Conservation (phyloP, 2,329 filamentous ascomycete species). For the Claviceps sp. region DNA sequence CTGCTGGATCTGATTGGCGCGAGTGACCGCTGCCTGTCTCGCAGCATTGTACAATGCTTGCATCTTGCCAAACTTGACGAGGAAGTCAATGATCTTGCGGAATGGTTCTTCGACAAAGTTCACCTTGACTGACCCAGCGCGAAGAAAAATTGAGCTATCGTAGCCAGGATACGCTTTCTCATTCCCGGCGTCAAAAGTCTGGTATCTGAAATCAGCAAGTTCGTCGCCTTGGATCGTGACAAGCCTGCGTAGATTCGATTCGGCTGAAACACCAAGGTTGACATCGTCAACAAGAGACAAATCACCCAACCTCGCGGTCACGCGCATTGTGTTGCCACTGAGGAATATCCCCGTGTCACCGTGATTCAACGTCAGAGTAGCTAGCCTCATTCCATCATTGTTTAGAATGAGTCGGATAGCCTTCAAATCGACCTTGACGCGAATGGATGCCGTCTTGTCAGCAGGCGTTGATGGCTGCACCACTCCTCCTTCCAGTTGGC, state of each 20-base stretch:
- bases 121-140: conserved; percentile 88
- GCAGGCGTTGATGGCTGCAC: conserved; percentile 22
- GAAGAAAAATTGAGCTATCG: conserved; percentile 78
- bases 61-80: conserved; percentile 99
- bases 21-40: conserved; percentile 81
- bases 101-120: conserved; percentile 97
- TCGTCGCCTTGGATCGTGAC: conserved; percentile 94
- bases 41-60: conserved; percentile 97
- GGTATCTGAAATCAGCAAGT: conserved; percentile 91
- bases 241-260: conserved; percentile 70
- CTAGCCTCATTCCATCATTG: conserved; percentile 89
- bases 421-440: conserved; percentile 86
- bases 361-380: conserved; percentile 83
- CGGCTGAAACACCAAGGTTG: conserved; percentile 72
- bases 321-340: conserved; percentile 70
- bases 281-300: conserved; percentile 85
- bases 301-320: conserved; percentile 77
- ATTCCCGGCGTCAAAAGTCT: conserved; percentile 73
- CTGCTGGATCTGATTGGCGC: conserved; percentile 87
- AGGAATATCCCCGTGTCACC: conserved; percentile 86
- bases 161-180: conserved; percentile 74
- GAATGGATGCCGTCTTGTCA: conserved; percentile 55
- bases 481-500: conserved; percentile 22
- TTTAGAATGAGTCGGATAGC: conserved; percentile 91
- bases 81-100: conserved; percentile 92